Base-by-base conservation (phyloP, 179 eudicot species). In the Gypsophila paniculata region DNA sequence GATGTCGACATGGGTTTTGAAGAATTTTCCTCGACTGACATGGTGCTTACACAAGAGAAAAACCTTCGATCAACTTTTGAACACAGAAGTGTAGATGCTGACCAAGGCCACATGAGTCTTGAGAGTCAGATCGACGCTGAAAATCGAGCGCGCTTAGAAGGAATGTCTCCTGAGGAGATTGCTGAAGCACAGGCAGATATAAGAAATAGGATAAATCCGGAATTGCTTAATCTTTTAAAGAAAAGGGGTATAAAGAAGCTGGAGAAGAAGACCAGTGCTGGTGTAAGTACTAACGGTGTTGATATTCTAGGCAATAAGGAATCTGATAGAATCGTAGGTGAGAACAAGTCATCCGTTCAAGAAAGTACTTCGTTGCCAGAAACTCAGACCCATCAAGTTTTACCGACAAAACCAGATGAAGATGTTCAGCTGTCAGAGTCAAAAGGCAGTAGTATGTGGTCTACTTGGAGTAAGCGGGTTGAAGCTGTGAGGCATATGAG, bases 101-200 rank as follows among this genome's bases (percentile, higher is more conserved):
- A 66, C 61, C 72, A 75, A 67, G 79, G 78, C 15, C 52, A 74
- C 60, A 52, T 32, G 67, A 82, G 85, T 81, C 81, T 93, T 57
- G 87, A 84, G 80, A 78, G 85, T 76, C 85, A 93, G 76, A 94
- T 94, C 75, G 96, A 91, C 83, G 85, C 85, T 73, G 99, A 94
- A 80, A 94, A 91, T 82, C 87, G 85, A 71, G 90, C 85, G 53
- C 78, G 77, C 34, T 68, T 94, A 68, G 79, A 80, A 66, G 77
- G 66, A 48, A 89, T 94, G 99, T 88, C 99, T 55, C 73, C 83
- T 62, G 94, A 88, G 71, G 93, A 91, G 76, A 86, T 93, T 79
- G 86, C 88, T 58, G 97, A 91, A 79, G 97, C 98, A 57, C 93
- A 83, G 69, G 86, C 80, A 75, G 96, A 91, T 75, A 79, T 93